phyloP scores from a whole-genome alignment of 2,329 filamentous ascomycete genomes.

The Sporothrix pallida region DNA sequence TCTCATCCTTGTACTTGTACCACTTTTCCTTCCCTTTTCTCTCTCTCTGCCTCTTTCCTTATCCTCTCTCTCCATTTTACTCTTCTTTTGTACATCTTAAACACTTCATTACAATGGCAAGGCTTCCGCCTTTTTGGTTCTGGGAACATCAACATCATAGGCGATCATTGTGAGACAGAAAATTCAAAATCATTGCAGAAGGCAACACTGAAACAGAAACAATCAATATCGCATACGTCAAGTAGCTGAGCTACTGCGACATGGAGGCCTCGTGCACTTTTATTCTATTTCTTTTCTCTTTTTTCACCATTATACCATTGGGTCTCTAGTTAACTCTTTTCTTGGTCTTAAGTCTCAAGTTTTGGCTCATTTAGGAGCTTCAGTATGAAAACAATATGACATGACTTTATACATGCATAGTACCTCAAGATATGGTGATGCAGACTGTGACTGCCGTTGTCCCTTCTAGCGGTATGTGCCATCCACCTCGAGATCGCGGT shows the following conservation, averaged over 20 bases:
- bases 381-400: neutral
- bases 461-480: neutral
- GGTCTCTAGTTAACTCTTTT: neutral
- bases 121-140: conserved; percentile 7
- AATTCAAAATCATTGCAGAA: neutral
- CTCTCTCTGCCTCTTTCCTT: too few relatives aligned
- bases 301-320: neutral
- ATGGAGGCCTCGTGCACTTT: neutral
- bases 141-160: neutral
- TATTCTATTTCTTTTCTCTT: neutral
- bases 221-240: neutral
- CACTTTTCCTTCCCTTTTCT: conserved; percentile 6
- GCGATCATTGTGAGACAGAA: conserved; percentile 10
- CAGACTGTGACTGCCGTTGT: neutral
- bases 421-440: neutral
- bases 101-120: neutral
- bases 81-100: conserved; percentile 15
- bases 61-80: neutral
- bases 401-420: conserved; percentile 45
- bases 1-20: neutral
- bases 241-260: conserved; percentile 22
- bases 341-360: neutral
- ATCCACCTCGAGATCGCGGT: neutral
- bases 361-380: neutral
- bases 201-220: neutral